phyloP scores from a whole-genome alignment of 495 filamentous ascomycete genomes.

The Penicillium soppii region DNA sequence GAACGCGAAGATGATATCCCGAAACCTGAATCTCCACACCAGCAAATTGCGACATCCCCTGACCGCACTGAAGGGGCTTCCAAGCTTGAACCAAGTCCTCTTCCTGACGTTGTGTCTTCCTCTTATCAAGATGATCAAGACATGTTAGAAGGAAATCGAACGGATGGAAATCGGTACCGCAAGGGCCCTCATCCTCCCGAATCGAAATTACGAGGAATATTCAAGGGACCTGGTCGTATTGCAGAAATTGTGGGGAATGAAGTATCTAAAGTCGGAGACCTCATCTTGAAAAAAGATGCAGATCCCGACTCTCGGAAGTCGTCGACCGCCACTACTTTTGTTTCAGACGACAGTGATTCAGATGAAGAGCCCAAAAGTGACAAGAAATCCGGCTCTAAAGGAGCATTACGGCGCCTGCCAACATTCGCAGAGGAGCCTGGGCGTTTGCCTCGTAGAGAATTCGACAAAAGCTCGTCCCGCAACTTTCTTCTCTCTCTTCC shows the following conservation, averaged over 20 bases:
- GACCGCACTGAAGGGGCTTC: conserved; percentile 15
- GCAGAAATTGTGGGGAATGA: conserved; percentile 56
- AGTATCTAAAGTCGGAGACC: conserved; percentile 56
- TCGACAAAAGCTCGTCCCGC: conserved; percentile 32
- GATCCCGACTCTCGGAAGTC: conserved; percentile 33
- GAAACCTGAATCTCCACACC: conserved; percentile 18
- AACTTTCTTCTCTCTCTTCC: conserved; percentile 44
- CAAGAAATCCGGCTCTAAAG: conserved; percentile 27
- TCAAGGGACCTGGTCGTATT: conserved; percentile 54
- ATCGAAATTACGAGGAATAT: conserved; percentile 49
- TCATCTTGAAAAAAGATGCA: conserved; percentile 52
- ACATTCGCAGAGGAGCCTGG: conserved; percentile 35
- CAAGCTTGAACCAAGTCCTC: conserved; percentile 32
- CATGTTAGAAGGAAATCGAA: conserved; percentile 10
- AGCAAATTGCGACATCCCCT: conserved; percentile 11
- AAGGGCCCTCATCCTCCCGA: conserved; percentile 31
- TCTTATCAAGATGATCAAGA: conserved; percentile 27
- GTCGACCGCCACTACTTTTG: conserved; percentile 38
- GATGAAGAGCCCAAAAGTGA: conserved; percentile 39
- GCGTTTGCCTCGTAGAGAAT: conserved; percentile 29
- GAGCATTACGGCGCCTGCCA: conserved; percentile 33
- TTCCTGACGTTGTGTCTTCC: conserved; percentile 30
- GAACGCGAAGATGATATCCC: conserved; percentile 21
- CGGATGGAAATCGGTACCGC: conserved; percentile 20
- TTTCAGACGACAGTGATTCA: conserved; percentile 45